phyloP scores from a whole-genome alignment of 2,329 filamentous ascomycete species.

The Colletotrichum nymphaeae region DNA sequence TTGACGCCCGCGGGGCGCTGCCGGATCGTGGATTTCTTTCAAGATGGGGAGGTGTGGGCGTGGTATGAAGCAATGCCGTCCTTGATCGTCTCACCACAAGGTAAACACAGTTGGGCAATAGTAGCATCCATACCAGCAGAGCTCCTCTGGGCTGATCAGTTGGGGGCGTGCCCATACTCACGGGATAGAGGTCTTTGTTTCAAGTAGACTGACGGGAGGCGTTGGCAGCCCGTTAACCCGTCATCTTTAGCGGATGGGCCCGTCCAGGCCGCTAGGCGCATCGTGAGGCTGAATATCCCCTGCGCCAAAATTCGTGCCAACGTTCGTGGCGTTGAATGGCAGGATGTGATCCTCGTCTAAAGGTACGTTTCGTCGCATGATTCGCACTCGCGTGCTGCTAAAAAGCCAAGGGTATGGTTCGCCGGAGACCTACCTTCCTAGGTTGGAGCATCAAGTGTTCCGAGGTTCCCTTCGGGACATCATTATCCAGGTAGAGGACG shows the following conservation, averaged over 20 bases:
- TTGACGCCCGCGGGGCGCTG: background rate
- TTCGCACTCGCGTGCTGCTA: background rate
- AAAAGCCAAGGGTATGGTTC: background rate
- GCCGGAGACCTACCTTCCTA: background rate
- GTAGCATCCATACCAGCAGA: background rate
- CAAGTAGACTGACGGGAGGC: background rate
- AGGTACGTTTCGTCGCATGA: background rate
- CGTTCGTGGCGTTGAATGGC: background rate
- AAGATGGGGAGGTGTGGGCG: background rate
- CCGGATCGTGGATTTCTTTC: background rate
- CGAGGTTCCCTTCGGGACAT: constrained; percentile 2
- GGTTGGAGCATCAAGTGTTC: constrained; percentile 1
- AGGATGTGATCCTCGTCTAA: background rate
- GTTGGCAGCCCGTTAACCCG: background rate
- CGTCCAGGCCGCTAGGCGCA: background rate
- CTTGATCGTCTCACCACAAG: background rate
- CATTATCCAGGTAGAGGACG: background rate
- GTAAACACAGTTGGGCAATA: background rate
- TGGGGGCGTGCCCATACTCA: background rate
- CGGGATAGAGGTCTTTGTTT: background rate
- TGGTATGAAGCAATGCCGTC: background rate
- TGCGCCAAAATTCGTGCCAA: background rate
- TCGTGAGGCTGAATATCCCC: background rate
- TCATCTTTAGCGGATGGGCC: background rate
- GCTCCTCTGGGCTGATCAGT: background rate